Base-by-base conservation (phyloP, 169 alveolate species). In the Hammondia hammondi region DNA sequence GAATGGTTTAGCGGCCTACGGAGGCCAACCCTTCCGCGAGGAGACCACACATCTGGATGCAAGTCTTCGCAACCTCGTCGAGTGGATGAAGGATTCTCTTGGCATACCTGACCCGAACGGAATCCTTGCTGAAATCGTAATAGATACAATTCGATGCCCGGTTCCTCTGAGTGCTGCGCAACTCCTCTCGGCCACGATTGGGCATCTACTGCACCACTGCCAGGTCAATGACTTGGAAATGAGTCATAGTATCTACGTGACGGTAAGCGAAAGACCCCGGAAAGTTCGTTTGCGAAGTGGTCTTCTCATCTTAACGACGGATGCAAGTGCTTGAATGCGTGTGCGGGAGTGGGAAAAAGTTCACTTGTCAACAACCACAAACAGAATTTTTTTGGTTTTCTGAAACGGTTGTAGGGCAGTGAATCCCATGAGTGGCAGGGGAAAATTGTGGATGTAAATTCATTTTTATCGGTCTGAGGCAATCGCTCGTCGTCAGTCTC, bases 1-100 rank as follows among this genome's bases (percentile, higher is more conserved):
- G 37, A 12, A 43, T 56, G 88, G 88, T 6, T 9, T 81, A 10
- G 67, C 88, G 61, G 9, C 88, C 12, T 32, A 17, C 56, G 88
- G 88, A 0, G 88, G 88, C 88, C 88, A 46, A 1, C 56, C 88
- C n/a, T 81, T n/a, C 57, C 88, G 37, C 4, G 88, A 32, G 88
- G 14, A 32, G 88, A 7, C 9, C 88, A 32, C 48, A 29, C 29
- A 29, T n/a, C 88, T 81, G 12, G 88, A 81, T 56, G 67, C 27
- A n/a, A 12, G 17, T 21, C n/a, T 81, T 14, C 88, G 35, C 24
- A 12, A 29, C 35, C 88, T 81, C n/a, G 57, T 43, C 39, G 35
- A 81, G 67, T 81, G 88, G 88, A 81, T 81, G 88, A 43, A 14
- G 67, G 19, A 35, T 2, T 81, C 88, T 17, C 2, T 81, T 0